Base-by-base conservation (phyloP, 495 filamentous ascomycete species). In the Daldinia grandis region DNA sequence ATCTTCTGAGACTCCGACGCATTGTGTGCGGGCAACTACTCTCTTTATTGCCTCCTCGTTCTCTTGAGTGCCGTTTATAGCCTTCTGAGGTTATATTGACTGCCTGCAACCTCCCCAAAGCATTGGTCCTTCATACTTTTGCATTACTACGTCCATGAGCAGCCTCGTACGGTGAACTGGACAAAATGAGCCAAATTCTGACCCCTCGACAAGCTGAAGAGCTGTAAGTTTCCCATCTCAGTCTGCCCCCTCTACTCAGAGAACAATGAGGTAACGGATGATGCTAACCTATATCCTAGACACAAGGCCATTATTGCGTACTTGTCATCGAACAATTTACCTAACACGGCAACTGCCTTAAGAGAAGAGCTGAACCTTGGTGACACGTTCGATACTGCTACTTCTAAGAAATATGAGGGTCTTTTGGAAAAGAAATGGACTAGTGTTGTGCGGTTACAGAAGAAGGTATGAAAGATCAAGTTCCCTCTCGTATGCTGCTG, bases 341-440 rank as follows among this genome's bases (percentile, higher is more conserved):
- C 80, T 14, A 87, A 87, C 60, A 90, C 87, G 71, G 91, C 90
- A 37, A 81, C 88, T 49, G 87, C 90, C 44, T 79, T 97, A 24
- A 83, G 89, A 53, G 79, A 85, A 68, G 90, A 93, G 78, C 78
- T 91, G 3, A 83, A 82, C 37, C 81, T 94, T 5, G 87, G 88
- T 19, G 84, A 91, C 58, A 86, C 81, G 47, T 94, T 95, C 73
- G 92, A 97, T 76, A 85, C 90, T 33, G 81, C 85, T 4, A 94
- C 91, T 8, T 81, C 87, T 35, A 95, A 95, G 82, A 96, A 93
- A 79, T 98, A 97, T 80, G 92, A 95, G 74, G 90, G 91, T 5
- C 77, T 98, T 19, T 77, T 98, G 76, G 94, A 97, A 83, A 96
- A 94, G 83, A 98, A 98, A 82, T 98, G 94, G 94, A 98, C 94